Percentiles rank a stretch among this genome's conserved stretches.
phyloP scores from a whole-genome alignment of 2,329 filamentous ascomycete species.

The Ophiocordyceps camponoti-floridani region DNA sequence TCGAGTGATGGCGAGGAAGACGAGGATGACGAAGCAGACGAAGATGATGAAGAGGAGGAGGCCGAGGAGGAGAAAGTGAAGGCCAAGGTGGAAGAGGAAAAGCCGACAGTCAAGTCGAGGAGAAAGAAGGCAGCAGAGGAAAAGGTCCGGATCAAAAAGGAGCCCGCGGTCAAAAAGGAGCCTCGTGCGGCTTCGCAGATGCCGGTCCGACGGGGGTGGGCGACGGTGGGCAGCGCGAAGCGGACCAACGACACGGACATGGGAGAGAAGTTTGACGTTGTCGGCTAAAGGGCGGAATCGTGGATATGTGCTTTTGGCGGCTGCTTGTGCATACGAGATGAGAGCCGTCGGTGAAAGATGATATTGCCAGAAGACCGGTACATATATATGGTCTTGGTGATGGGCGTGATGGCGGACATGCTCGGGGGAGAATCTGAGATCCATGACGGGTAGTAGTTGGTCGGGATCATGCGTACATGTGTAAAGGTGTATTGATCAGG shows the following conservation, averaged over 20 bases:
- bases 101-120: conserved; percentile 4
- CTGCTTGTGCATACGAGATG: too few species aligned
- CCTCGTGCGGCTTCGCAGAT: conserved; percentile 1
- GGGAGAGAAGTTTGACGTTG: conserved; percentile 16
- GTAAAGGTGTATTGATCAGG: too few species aligned
- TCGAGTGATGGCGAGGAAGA: conserved; percentile 34
- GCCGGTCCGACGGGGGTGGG: conserved; percentile 13
- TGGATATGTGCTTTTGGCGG: too few species aligned
- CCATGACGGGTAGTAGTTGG: too few species aligned
- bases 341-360: too few species aligned
- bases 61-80: conserved; percentile 6
- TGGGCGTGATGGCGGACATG: too few species aligned
- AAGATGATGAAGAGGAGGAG: conserved; percentile 16
- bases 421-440: too few species aligned
- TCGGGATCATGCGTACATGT: too few species aligned
- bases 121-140: conserved; percentile 3
- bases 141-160: conserved; percentile 3
- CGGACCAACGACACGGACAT: conserved; percentile 12
- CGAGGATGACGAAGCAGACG: conserved; percentile 28
- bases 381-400: too few species aligned
- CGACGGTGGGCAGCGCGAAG: conserved; percentile 9
- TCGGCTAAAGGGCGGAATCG: conserved; percentile 1
- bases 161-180: conserved; percentile 4
- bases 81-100: conserved; percentile 4
- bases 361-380: too few species aligned